Evolutionary conservation across 2,329 filamentous ascomycete species (phyloP), one percentile per base, ranked within the genome.

Genomic region (Aspergillus texensis): DNA sequence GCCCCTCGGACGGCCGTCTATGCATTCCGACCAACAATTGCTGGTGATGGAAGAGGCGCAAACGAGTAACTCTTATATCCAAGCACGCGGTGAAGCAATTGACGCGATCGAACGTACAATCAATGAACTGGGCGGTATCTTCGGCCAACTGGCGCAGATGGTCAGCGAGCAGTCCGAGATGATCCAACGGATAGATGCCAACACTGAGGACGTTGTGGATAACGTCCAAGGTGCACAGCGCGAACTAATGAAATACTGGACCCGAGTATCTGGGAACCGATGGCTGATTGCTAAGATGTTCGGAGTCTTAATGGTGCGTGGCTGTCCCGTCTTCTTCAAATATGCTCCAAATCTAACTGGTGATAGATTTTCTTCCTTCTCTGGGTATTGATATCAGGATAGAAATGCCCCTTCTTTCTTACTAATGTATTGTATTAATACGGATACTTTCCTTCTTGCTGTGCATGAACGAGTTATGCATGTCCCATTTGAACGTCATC

Each of bases 51-150:
- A 98, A 79, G 93, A 96, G 79, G 94, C 92, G 11, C 91, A 93
- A 69, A 88, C 91, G 5, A 85, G 89, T 67, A 97, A 97, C 77
- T 85, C 88, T 32, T 98, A 99, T 75, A 96, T 98, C 65, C 91
- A 96, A 71, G 92, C 97, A 75, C 86, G 95, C 77, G 94, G 94
- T 21, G 93, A 97, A 77, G 95, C 95, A 0, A 98, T 99, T 67
- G 94, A 98, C 75, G 92, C 93, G 5, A 99, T 99, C 64, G 95
- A 99, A 78, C 89, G 92, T 70, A 99, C 95, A 1, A 99, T 99
- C 70, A 89, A 88, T 67, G 95, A 99, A 77, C 84, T 99, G 1
- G 95, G 95, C 32, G 85, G 90, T 16, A 97, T 97, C 66, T 98
- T 98, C 76, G 92, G 93, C 10, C 94, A 99, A 78, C 82, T 99